These are phyloP conservation scores for Craterostigma plantagineum DNA, from an alignment of 257 asterid genomes.

Conservation along the genomic window DNA sequence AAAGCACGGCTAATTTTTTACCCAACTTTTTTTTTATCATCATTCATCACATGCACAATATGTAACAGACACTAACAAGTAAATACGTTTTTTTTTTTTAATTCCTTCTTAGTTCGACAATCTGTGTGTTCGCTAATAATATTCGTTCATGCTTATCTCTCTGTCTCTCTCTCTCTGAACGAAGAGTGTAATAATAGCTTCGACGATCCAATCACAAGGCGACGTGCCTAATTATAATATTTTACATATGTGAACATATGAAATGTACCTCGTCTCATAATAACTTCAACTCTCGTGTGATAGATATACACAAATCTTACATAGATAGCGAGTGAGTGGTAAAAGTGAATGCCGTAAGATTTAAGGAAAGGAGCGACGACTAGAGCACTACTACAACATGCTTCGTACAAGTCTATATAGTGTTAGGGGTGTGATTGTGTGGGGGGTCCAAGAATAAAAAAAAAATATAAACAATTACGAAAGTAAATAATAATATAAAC, in stretches of 20 bases:
- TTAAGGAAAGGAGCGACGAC: constrained; percentile 44
- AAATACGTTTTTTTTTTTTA: too few relatives aligned
- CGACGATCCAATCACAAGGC: too few relatives aligned
- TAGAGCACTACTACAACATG: constrained; percentile 22
- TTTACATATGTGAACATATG: too few relatives aligned
- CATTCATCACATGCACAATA: too few relatives aligned
- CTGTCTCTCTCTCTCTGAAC: too few relatives aligned
- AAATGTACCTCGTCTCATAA: too few relatives aligned
- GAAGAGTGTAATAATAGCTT: too few relatives aligned
- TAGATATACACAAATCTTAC: constrained; percentile 14
- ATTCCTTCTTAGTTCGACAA: not conserved
- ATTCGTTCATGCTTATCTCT: constrained; percentile 14
- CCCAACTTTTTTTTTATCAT: too few relatives aligned
- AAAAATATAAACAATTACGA: not conserved
- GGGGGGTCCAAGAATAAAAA: not conserved
- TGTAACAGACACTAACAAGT: too few relatives aligned
- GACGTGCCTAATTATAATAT: too few relatives aligned
- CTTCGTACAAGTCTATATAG: constrained; percentile 16
- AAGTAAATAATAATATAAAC: constrained; percentile 11
- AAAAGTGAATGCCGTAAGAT: constrained; percentile 48
- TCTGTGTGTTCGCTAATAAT: constrained; percentile 21
- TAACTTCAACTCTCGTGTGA: constrained; percentile 11
- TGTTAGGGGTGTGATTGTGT: constrained; percentile 7
- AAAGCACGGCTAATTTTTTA: not conserved
- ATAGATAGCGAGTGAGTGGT: constrained; percentile 9